Conservation (phyloP, 1,284 basidiomycete species). For the Mycena sp. region DNA sequence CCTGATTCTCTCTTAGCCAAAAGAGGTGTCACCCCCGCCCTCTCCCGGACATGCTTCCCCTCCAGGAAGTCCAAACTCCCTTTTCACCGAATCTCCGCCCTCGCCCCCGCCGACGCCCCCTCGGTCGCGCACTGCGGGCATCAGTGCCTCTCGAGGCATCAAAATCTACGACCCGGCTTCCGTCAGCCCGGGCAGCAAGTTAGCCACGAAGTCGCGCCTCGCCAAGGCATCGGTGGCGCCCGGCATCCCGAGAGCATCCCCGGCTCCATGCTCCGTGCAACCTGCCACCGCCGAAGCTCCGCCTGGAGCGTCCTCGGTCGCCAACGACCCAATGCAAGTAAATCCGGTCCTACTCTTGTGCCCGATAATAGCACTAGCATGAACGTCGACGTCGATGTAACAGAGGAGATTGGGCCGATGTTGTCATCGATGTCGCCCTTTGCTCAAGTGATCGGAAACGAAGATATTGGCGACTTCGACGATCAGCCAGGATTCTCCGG, state of each 20-base stretch:
- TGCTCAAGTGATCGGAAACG: too few species aligned
- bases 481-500: too few species aligned
- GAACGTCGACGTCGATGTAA: neutral
- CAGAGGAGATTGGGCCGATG: neutral
- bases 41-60: neutral
- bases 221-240: neutral
- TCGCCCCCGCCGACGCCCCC: neutral
- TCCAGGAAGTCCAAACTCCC: neutral
- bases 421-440: neutral
- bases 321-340: neutral
- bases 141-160: neutral
- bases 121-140: too few species aligned
- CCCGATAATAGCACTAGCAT: neutral
- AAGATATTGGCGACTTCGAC: too few species aligned
- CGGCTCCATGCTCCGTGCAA: neutral
- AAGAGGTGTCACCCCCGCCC: neutral
- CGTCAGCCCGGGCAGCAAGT: neutral
- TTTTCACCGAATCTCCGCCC: neutral
- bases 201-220: conserved; percentile 11
- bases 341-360: neutral
- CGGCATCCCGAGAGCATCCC: neutral
- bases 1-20: neutral
- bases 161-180: neutral
- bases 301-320: too few species aligned
- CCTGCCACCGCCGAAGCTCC: neutral